These are phyloP conservation scores for Penicillium lividum DNA, from an alignment of 495 filamentous ascomycete species.

Conservation along the genomic window DNA sequence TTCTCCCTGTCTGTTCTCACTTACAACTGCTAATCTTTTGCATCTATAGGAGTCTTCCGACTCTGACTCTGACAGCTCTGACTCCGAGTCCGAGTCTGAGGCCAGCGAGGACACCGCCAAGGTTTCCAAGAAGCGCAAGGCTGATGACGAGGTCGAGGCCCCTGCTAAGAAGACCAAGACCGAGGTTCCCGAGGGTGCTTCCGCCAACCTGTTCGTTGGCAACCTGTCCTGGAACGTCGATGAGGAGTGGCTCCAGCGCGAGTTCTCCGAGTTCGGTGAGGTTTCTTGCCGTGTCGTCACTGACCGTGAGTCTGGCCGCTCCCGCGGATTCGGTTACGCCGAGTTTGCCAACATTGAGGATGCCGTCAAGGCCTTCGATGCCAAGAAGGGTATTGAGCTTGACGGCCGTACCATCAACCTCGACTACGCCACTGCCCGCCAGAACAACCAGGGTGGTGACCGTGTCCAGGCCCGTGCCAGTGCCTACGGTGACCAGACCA, in stretches of 20 bases:
- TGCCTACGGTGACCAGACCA: conserved; percentile 76
- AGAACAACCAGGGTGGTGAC: conserved; percentile 51
- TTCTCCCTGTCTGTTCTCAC: conserved; percentile 4
- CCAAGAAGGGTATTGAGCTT: conserved; percentile 76
- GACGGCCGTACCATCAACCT: conserved; percentile 87
- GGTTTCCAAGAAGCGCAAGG: conserved; percentile 87
- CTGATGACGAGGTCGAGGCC: conserved; percentile 62
- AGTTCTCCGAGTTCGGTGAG: conserved; percentile 84
- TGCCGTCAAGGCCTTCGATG: conserved; percentile 75
- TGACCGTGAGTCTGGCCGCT: conserved; percentile 78
- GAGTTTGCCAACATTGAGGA: conserved; percentile 73
- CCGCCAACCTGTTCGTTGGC: conserved; percentile 83
- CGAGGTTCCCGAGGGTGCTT: conserved; percentile 60
- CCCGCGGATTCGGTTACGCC: conserved; percentile 95
- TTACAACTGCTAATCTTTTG: conserved; percentile 8
- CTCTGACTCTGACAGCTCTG: conserved; percentile 37
- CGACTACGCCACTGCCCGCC: conserved; percentile 78
- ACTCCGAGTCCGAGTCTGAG: conserved; percentile 53
- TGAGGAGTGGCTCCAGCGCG: conserved; percentile 82
- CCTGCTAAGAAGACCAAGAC: conserved; percentile 85
- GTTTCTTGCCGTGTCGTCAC: conserved; percentile 78
- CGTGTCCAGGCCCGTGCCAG: conserved; percentile 68
- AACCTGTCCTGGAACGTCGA: conserved; percentile 95
- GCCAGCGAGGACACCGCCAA: conserved; percentile 49
- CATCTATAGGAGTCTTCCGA: conserved; percentile 27